Conservation (phyloP, 2,329 filamentous ascomycete species). For the Exutisphaerella laricina region DNA sequence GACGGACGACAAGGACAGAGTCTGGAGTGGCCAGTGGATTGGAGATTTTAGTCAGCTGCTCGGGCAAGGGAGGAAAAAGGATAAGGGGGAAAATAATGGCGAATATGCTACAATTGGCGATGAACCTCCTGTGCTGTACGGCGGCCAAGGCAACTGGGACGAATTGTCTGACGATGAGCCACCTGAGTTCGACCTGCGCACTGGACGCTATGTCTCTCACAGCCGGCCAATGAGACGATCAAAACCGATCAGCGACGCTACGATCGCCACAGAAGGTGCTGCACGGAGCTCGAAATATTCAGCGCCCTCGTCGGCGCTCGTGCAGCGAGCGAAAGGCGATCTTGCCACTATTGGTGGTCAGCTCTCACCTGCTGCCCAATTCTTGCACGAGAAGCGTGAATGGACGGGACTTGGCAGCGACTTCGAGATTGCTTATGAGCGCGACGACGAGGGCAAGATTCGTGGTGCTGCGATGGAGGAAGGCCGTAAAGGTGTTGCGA, state of each 20-base stretch:
- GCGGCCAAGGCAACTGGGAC: slow-evolving; percentile 54
- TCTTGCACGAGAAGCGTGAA: slow-evolving; percentile 70
- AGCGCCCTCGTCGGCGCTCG: slow-evolving; percentile 47
- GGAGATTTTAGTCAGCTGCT: slow-evolving; percentile 73
- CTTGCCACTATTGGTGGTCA: slow-evolving; percentile 77
- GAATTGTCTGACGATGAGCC: slow-evolving; percentile 58
- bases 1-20: slow-evolving; percentile 64
- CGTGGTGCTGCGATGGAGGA: slow-evolving; percentile 68
- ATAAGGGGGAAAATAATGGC: neutral
- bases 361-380: slow-evolving; percentile 88
- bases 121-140: neutral
- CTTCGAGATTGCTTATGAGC: slow-evolving; percentile 59
- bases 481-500: slow-evolving; percentile 79
- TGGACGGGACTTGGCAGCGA: slow-evolving; percentile 93
- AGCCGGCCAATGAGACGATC: slow-evolving; percentile 62
- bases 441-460: slow-evolving; percentile 46
- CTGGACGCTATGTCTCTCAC: slow-evolving; percentile 73
- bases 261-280: slow-evolving; percentile 1
- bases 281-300: slow-evolving; percentile 5
- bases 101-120: slow-evolving; percentile 33
- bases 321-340: slow-evolving; percentile 62
- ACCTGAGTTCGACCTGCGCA: slow-evolving; percentile 88
- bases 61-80: slow-evolving; percentile 28
- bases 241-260: slow-evolving; percentile 15
- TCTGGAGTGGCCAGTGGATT: slow-evolving; percentile 87